Base-by-base conservation (phyloP, 2,329 filamentous ascomycete genomes). In the Venturia aucupariae region DNA sequence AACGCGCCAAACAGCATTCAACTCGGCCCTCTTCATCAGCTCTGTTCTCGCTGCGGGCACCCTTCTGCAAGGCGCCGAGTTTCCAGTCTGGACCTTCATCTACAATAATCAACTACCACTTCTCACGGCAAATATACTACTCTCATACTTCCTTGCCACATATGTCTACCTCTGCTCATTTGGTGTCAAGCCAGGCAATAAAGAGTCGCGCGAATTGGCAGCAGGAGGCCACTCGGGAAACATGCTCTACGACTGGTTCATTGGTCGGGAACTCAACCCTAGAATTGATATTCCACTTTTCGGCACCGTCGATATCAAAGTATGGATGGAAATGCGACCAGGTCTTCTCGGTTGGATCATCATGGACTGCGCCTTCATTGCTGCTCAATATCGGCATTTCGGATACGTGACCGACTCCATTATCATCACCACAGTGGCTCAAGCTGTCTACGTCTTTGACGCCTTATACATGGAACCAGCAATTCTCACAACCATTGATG, bases 211-310 rank as follows among this genome's bases (percentile, higher is more conserved):
- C 48, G 87, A 94, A 74, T 82, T 97, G 8, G 92, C 92, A 0
- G 84, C 85, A 1, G 92, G 92, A 54, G 92, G 92, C 19, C 84
- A 89, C 72, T 86, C 86, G 1, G 92, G 92, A 65, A 97, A 96
- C 75, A 78, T 91, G 67, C 77, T 97, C 44, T 97, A 97, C 75
- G 93, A 97, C 76, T 97, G 91, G 86, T 97, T 92, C 78, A 97
- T 97, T 68, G 93, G 93, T 24, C 90, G 93, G 35, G 93, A 97
- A 76, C 86, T 97, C 66, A 97, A 97, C 77, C 93, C 93, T 3
- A 90, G 92, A 60, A 76, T 95, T 66, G 85, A 82, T 0, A 78
- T 96, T 30, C 92, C 92, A 2, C 75, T 95, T 60, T 82, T 96
- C 68, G 90, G 91, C 65, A 89, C 91, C 70, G 82, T 97, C 61